A percentile compares a stretch with the other conserved stretches of the same genome.
These are phyloP conservation scores for Phytopythium oedochilum DNA, from an alignment of 352 stramenopile genomes.

Conservation along the genomic window DNA sequence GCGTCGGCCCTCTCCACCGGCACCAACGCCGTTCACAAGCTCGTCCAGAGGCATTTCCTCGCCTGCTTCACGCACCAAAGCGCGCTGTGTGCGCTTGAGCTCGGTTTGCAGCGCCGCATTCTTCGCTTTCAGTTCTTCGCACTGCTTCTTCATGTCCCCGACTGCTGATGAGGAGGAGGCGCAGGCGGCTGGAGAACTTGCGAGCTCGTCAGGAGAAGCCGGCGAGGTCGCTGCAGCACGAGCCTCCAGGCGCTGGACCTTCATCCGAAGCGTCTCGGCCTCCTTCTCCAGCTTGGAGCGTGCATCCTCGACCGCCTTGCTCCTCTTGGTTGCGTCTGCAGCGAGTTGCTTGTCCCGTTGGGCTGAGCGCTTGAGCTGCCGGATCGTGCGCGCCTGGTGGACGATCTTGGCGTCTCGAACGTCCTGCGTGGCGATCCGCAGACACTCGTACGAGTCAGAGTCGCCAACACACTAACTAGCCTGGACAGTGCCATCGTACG, in stretches of 20 bases:
- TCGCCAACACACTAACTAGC: too few species aligned
- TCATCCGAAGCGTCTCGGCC: slow-evolving; percentile 57
- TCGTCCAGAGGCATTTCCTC: slow-evolving; percentile 52
- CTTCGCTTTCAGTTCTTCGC: slow-evolving; percentile 60
- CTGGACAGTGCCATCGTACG: too few species aligned
- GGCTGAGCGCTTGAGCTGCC: slow-evolving; percentile 45
- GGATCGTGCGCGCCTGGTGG: slow-evolving; percentile 66
- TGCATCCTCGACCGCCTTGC: slow-evolving; percentile 24
- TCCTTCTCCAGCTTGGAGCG: slow-evolving; percentile 45
- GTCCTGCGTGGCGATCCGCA: slow-evolving; percentile 25
- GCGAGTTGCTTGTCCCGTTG: slow-evolving; percentile 59
- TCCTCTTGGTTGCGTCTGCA: slow-evolving; percentile 30
- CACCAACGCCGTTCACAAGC: slow-evolving; percentile 21
- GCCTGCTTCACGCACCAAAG: slow-evolving; percentile 56
- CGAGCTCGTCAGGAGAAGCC: neutral
- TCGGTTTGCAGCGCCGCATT: slow-evolving; percentile 46
- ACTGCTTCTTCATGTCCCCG: slow-evolving; percentile 34
- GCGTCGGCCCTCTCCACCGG: slow-evolving; percentile 21
- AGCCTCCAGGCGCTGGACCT: slow-evolving; percentile 46
- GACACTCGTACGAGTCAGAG: neutral
- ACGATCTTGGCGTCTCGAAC: slow-evolving; percentile 76
- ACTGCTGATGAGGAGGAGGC: neutral
- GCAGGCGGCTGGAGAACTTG: neutral
- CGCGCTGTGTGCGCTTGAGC: slow-evolving; percentile 71
- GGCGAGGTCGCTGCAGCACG: slow-evolving; percentile 18